Conservation (phyloP, 106 monocot species). For the Hemerocallis citrina region DNA sequence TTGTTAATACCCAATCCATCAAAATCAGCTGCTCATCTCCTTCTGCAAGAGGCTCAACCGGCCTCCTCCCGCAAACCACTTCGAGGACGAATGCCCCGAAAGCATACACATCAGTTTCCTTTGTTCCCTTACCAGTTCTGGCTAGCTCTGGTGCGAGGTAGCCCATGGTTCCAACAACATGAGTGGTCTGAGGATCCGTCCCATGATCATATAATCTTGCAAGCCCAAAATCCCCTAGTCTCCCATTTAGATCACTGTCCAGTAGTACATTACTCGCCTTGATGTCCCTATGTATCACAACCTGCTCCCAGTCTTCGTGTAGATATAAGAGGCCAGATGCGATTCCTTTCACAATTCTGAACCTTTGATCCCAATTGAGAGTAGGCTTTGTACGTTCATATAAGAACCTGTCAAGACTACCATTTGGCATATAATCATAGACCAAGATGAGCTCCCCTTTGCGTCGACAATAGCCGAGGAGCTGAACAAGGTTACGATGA, state of each 20-base stretch:
- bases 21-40: background rate
- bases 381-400: too few relatives aligned
- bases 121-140: slow-evolving; percentile 2
- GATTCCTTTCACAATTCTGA: too few relatives aligned
- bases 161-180: slow-evolving; percentile 11
- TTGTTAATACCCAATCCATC: slow-evolving; percentile 8
- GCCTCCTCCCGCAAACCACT: slow-evolving; percentile 11
- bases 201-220: slow-evolving; percentile 7
- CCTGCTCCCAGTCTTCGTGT: slow-evolving; percentile 9
- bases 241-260: slow-evolving; percentile 6
- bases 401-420: slow-evolving; percentile 2
- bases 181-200: background rate
- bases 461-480: background rate
- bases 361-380: too few relatives aligned
- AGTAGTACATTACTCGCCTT: slow-evolving; percentile 13
- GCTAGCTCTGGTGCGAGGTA: slow-evolving; percentile 13
- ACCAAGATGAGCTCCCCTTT: background rate
- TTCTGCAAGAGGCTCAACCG: background rate
- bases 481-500: background rate
- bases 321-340: slow-evolving; percentile 2
- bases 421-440: background rate
- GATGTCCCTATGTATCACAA: slow-evolving; percentile 8
- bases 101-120: slow-evolving; percentile 8
- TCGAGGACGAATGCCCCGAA: slow-evolving; percentile 13
- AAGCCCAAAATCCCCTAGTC: slow-evolving; percentile 9